phyloP scores from a whole-genome alignment of 768 basidiomycete genomes.

The Phylloporus arenicola region DNA sequence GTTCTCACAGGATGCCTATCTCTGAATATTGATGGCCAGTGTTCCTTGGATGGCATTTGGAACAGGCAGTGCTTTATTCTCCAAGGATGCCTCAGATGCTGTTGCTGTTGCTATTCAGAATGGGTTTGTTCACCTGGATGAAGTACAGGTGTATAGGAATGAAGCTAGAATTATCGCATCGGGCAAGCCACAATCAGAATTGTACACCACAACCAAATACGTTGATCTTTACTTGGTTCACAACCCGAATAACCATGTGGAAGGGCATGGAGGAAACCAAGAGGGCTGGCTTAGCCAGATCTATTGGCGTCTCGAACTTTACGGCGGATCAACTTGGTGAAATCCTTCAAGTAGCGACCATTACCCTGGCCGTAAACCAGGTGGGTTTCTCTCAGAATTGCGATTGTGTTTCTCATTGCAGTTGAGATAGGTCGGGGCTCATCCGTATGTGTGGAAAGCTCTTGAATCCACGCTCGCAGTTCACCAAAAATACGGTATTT shows the following conservation, averaged over 20 bases:
- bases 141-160: slow-evolving; percentile 55
- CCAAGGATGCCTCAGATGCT: slow-evolving; percentile 36
- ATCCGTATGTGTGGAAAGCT: slow-evolving; percentile 47
- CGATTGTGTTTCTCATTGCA: neutral
- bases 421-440: slow-evolving; percentile 42
- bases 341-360: slow-evolving; percentile 39
- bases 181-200: slow-evolving; percentile 46
- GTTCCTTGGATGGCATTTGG: slow-evolving; percentile 60
- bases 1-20: slow-evolving; percentile 27
- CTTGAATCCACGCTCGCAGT: slow-evolving; percentile 32
- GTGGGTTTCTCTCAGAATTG: slow-evolving; percentile 18
- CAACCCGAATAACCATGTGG: slow-evolving; percentile 39
- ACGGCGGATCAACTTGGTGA: slow-evolving; percentile 37
- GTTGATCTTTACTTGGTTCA: slow-evolving; percentile 68
- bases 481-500: slow-evolving; percentile 34
- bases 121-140: slow-evolving; percentile 60
- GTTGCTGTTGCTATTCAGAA: slow-evolving; percentile 47
- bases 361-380: slow-evolving; percentile 52
- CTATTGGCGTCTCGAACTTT: slow-evolving; percentile 57
- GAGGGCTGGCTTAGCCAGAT: slow-evolving; percentile 35
- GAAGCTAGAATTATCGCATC: slow-evolving; percentile 50
- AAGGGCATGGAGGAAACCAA: slow-evolving; percentile 55
- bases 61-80: slow-evolving; percentile 54
- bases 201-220: slow-evolving; percentile 63
- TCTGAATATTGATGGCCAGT: slow-evolving; percentile 54